A percentile compares a stretch with the other conserved stretches of the same genome.
Evolutionary conservation across 805 yeast species (phyloP).

Genomic region (Teunomyces funiuensis): DNA sequence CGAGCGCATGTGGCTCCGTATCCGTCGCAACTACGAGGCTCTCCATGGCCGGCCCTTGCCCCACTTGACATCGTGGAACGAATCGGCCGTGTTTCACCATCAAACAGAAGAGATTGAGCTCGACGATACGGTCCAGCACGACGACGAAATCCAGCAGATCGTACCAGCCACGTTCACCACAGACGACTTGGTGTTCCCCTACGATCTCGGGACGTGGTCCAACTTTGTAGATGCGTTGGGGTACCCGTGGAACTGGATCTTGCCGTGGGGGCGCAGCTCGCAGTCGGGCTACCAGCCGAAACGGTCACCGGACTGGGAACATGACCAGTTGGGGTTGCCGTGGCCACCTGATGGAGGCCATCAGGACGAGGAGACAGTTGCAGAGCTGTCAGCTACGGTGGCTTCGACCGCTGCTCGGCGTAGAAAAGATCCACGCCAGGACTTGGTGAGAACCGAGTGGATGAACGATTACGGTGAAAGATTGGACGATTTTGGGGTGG

Average conservation of each 20-base stretch:
- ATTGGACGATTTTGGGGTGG: constrained; percentile 86
- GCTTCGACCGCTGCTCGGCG: constrained; percentile 20
- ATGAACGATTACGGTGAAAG: constrained; percentile 79
- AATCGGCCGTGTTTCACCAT: constrained; percentile 15
- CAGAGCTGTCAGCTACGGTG: constrained; percentile 7
- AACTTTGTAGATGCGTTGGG: constrained; percentile 63
- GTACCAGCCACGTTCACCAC: constrained; percentile 45
- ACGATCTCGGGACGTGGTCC: constrained; percentile 61
- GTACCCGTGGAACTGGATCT: constrained; percentile 60
- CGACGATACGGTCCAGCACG: constrained; percentile 4
- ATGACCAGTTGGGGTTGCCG: constrained; percentile 65
- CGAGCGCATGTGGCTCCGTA: constrained; percentile 52
- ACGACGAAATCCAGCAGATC: constrained; percentile 8
- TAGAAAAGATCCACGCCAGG: constrained; percentile 38
- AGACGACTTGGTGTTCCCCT: constrained; percentile 80
- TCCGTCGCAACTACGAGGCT: constrained; percentile 42
- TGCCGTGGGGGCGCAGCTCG: constrained; percentile 60
- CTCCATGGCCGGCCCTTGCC: constrained; percentile 46
- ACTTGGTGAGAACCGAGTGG: constrained; percentile 55
- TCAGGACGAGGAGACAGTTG: constrained; percentile 24
- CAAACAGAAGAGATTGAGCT: constrained; percentile 13
- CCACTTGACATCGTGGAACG: constrained; percentile 47
- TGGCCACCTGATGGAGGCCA: constrained; percentile 93
- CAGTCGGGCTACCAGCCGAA: constrained; percentile 58
- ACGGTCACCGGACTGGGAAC: constrained; percentile 49